Conservation (phyloP, 2,329 filamentous ascomycete species). For the Trematosphaeria pertusa region DNA sequence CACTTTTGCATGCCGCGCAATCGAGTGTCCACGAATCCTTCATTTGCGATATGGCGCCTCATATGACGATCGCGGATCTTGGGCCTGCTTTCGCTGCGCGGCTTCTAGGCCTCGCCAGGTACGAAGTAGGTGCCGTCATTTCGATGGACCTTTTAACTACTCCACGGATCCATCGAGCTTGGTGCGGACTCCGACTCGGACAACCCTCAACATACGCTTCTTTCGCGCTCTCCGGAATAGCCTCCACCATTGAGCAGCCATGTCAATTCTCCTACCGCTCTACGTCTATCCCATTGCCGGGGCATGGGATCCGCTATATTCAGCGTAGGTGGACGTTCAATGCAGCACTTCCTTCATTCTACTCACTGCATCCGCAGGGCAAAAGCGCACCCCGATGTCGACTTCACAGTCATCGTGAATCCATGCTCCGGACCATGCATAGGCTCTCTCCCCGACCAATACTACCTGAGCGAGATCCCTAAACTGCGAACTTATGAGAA, state of each 20-base stretch:
- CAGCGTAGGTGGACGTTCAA: conserved; percentile 45
- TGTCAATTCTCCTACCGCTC: conserved; percentile 57
- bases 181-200: too few species aligned
- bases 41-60: conserved; percentile 8
- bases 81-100: too few species aligned
- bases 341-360: neutral
- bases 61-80: neutral
- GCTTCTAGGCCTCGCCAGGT: too few species aligned
- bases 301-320: conserved; percentile 57
- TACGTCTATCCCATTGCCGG: conserved; percentile 58
- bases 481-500: conserved; percentile 54
- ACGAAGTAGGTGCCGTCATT: too few species aligned
- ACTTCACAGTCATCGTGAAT: conserved; percentile 62
- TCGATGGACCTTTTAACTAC: too few species aligned
- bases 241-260: too few species aligned
- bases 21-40: conserved; percentile 11
- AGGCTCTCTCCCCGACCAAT: conserved; percentile 33
- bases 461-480: conserved; percentile 49
- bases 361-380: conserved; percentile 34
- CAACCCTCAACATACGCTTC: too few species aligned
- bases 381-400: conserved; percentile 46
- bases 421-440: conserved; percentile 50
- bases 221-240: too few species aligned
- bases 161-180: too few species aligned
- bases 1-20: neutral